Conservation (phyloP, 495 filamentous ascomycete species). For the Xylaria venustula region DNA sequence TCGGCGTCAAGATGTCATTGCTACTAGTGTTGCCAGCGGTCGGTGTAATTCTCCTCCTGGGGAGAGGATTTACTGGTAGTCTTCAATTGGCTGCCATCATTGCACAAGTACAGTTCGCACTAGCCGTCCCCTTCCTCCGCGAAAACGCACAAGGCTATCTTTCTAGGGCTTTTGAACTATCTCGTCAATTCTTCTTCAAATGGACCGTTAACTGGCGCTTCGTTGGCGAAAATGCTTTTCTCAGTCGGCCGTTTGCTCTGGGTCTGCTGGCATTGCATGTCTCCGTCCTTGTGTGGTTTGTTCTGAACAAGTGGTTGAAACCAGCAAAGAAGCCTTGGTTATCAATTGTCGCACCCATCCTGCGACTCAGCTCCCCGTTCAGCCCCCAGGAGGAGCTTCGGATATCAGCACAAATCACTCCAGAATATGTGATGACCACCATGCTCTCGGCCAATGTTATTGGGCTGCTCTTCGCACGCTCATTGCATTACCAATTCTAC, state of each 20-base stretch:
- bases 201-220: constrained; percentile 99
- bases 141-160: constrained; percentile 69
- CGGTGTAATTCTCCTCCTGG: constrained; percentile 68
- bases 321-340: constrained; percentile 44
- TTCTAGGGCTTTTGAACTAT: constrained; percentile 81
- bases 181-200: constrained; percentile 86
- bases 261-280: constrained; percentile 67
- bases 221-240: constrained; percentile 75
- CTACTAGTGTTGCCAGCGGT: constrained; percentile 80
- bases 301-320: constrained; percentile 47
- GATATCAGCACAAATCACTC: constrained; percentile 60
- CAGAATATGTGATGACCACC: constrained; percentile 72
- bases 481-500: constrained; percentile 97
- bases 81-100: constrained; percentile 69
- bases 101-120: constrained; percentile 68
- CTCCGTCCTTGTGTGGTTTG: constrained; percentile 62
- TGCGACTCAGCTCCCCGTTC: constrained; percentile 54
- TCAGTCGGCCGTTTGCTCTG: constrained; percentile 71
- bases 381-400: constrained; percentile 48
- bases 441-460: constrained; percentile 78
- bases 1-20: constrained; percentile 93
- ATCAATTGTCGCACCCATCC: constrained; percentile 50
- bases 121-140: constrained; percentile 75
- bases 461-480: constrained; percentile 87
- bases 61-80: constrained; percentile 59